Evolutionary conservation across 2,329 filamentous ascomycete genomes (phyloP).

Genomic region (Grosmannia serpens): DNA sequence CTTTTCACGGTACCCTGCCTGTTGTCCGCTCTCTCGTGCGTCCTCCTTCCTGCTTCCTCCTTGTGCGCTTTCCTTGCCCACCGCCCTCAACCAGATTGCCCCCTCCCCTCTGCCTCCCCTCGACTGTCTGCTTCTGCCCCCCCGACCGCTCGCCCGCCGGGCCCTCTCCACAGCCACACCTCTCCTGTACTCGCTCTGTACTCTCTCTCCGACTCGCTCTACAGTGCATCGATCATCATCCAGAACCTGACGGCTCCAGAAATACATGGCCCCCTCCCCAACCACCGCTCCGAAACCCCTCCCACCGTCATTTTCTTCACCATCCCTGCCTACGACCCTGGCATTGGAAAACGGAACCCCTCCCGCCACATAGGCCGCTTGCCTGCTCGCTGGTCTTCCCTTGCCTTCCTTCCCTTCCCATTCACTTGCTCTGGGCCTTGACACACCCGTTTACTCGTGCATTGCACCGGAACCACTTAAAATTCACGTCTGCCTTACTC

Average conservation of each 20-base stretch:
- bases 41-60: not conserved
- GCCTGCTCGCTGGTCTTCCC: not conserved
- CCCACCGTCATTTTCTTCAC: slow-evolving; percentile 1
- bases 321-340: slow-evolving; percentile 1
- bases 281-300: slow-evolving; percentile 4
- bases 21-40: not conserved
- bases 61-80: not conserved
- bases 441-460: not conserved
- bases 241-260: not conserved
- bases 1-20: not conserved
- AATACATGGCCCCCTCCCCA: not conserved
- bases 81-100: not conserved
- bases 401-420: not conserved
- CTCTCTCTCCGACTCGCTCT: not conserved
- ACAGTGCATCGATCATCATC: not conserved
- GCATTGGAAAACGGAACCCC: not conserved
- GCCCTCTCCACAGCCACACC: not conserved
- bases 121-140: not conserved
- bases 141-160: not conserved
- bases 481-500: not conserved
- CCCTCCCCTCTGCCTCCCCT: not conserved
- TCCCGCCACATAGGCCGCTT: not conserved
- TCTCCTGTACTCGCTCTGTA: not conserved
- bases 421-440: not conserved
- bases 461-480: slow-evolving; percentile 1